phyloP scores from a whole-genome alignment of 495 filamentous ascomycete genomes.

The Penicillium soppii region DNA sequence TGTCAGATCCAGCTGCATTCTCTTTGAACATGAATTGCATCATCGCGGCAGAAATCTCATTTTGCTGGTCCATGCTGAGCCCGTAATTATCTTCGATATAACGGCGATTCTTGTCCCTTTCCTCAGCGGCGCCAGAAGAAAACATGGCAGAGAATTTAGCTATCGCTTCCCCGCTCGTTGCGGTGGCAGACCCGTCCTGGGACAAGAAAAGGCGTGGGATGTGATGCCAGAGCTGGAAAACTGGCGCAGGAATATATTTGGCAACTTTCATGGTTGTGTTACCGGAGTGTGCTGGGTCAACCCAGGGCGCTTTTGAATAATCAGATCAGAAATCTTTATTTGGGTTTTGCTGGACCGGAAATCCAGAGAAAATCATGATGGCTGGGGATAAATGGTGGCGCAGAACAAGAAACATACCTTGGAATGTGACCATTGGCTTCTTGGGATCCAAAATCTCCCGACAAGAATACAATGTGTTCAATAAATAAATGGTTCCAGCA shows the following conservation, averaged over 20 bases:
- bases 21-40: conserved; percentile 24
- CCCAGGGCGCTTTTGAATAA: conserved; percentile 53
- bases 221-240: conserved; percentile 33
- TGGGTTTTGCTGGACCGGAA: too few relatives aligned
- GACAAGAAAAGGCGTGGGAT: conserved; percentile 34
- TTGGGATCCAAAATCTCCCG: conserved; percentile 37
- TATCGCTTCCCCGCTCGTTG: conserved; percentile 20
- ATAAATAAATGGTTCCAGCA: conserved; percentile 46
- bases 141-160: conserved; percentile 6
- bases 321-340: too few relatives aligned
- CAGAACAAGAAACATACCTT: conserved; percentile 23
- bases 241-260: conserved; percentile 24
- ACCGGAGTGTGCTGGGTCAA: conserved; percentile 40
- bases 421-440: conserved; percentile 31
- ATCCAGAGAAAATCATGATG: neutral
- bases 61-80: conserved; percentile 11
- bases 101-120: conserved; percentile 12
- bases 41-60: conserved; percentile 18
- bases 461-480: conserved; percentile 42
- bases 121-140: neutral
- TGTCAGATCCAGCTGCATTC: conserved; percentile 31
- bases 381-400: neutral
- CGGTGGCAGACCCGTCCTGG: conserved; percentile 20
- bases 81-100: conserved; percentile 24
- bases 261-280: conserved; percentile 26